A percentile compares a stretch with the other conserved stretches of the same genome.
phyloP scores from a whole-genome alignment of 108 stramenopile species.

The Discostella pseudostelligera region DNA sequence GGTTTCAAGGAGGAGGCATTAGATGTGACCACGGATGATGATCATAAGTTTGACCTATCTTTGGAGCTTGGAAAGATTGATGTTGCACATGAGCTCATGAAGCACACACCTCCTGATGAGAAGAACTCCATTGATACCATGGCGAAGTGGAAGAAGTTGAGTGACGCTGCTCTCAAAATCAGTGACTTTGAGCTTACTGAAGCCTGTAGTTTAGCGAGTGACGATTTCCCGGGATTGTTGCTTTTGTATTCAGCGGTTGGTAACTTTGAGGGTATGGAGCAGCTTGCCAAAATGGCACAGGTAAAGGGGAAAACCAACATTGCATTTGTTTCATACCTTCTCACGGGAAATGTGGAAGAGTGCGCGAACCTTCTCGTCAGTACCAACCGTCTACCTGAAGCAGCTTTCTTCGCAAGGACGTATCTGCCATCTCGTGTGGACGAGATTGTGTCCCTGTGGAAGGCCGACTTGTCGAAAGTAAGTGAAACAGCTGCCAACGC shows the following conservation, averaged over 20 bases:
- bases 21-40: slow-evolving; percentile 90
- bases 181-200: slow-evolving; percentile 94
- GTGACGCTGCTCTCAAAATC: slow-evolving; percentile 93
- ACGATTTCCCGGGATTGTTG: slow-evolving; percentile 92
- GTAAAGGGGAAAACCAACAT: slow-evolving; percentile 90
- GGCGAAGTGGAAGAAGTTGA: slow-evolving; percentile 97
- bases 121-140: slow-evolving; percentile 92
- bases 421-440: slow-evolving; percentile 93
- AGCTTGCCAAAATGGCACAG: slow-evolving; percentile 79
- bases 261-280: slow-evolving; percentile 87
- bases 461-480: slow-evolving; percentile 77
- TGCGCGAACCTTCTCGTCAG: slow-evolving; percentile 89
- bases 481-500: slow-evolving; percentile 91
- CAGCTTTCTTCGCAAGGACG: slow-evolving; percentile 97
- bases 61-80: slow-evolving; percentile 94
- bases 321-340: slow-evolving; percentile 90
- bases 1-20: slow-evolving; percentile 99
- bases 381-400: slow-evolving; percentile 94
- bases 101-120: slow-evolving; percentile 81
- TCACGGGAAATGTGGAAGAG: slow-evolving; percentile 90
- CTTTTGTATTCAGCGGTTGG: slow-evolving; percentile 94
- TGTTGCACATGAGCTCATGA: slow-evolving; percentile 78
- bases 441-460: slow-evolving; percentile 92
- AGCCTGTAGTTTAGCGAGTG: slow-evolving; percentile 83
- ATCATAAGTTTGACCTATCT: slow-evolving; percentile 97